A percentile compares a stretch with the other conserved stretches of the same genome.
These are phyloP conservation scores for Condylostoma magnum DNA, from an alignment of 169 alveolate genomes.

Conservation along the genomic window DNA sequence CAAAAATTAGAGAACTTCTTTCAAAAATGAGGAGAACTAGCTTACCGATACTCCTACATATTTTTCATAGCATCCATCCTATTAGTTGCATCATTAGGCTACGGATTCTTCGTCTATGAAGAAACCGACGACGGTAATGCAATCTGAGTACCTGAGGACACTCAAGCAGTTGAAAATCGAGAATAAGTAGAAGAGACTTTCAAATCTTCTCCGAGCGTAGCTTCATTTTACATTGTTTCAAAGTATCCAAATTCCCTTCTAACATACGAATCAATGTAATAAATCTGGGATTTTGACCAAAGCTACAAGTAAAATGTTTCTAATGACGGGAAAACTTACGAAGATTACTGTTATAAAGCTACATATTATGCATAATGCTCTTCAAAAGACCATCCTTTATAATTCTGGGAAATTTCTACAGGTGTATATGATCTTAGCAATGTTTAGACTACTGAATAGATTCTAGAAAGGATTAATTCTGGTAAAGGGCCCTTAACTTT, in stretches of 20 bases:
- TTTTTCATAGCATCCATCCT: too few species aligned
- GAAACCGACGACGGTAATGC: neutral
- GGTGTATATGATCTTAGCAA: neutral
- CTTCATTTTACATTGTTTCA: neutral
- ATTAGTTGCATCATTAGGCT: neutral
- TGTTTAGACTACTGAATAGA: neutral
- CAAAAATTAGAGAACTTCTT: too few species aligned
- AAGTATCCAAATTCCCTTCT: neutral
- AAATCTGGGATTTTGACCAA: neutral
- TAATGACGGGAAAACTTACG: neutral
- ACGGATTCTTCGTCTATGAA: neutral
- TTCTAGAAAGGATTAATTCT: neutral
- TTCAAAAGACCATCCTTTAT: neutral
- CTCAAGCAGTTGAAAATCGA: constrained; percentile 4
- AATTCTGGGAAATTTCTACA: neutral
- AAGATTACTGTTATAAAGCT: neutral
- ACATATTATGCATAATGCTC: neutral
- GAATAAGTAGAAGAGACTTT: constrained; percentile 3
- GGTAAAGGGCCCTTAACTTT: neutral
- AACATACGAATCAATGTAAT: neutral
- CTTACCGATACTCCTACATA: too few species aligned
- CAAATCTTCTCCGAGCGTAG: neutral
- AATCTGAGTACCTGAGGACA: constrained; percentile 14
- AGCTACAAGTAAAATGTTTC: neutral
- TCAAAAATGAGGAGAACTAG: too few species aligned